Percentiles rank a stretch among this genome's conserved stretches.
These are phyloP conservation scores for Epichloe coenophiala DNA, from an alignment of 2,329 filamentous ascomycete genomes.

Conservation along the genomic window DNA sequence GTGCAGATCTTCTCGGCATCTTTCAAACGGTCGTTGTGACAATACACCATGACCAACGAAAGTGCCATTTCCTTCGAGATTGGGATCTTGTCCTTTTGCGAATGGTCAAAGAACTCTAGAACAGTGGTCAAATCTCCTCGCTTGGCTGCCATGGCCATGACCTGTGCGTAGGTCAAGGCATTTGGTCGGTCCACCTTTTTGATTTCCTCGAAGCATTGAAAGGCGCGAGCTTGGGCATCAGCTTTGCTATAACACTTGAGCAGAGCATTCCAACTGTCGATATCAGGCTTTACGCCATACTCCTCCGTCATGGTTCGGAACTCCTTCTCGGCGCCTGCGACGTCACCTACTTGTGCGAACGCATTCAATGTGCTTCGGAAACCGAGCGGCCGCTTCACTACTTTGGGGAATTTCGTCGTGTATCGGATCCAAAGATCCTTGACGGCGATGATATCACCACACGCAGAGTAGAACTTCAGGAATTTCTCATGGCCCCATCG, in stretches of 20 bases:
- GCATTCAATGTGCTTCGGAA: constrained; percentile 54
- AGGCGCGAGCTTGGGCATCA: constrained; percentile 52
- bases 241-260: constrained; percentile 56
- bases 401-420: constrained; percentile 20
- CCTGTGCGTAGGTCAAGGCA: constrained; percentile 51
- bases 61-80: constrained; percentile 46
- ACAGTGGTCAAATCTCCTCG: constrained; percentile 62
- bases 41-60: constrained; percentile 54
- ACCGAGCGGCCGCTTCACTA: constrained; percentile 21
- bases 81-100: constrained; percentile 36
- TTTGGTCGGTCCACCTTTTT: constrained; percentile 38
- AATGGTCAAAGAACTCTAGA: constrained; percentile 49
- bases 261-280: constrained; percentile 61
- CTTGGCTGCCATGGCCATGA: constrained; percentile 59
- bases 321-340: constrained; percentile 41
- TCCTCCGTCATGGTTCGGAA: constrained; percentile 48
- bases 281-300: constrained; percentile 42
- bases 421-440: constrained; percentile 32
- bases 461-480: constrained; percentile 33
- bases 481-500: constrained; percentile 34
- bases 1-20: constrained; percentile 27
- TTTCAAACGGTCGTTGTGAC: constrained; percentile 24
- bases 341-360: constrained; percentile 55
- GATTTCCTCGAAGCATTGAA: constrained; percentile 50
- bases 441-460: constrained; percentile 33